These are phyloP conservation scores for Colletotrichum sp. DNA, from an alignment of 2,329 filamentous ascomycete species.

Conservation along the genomic window DNA sequence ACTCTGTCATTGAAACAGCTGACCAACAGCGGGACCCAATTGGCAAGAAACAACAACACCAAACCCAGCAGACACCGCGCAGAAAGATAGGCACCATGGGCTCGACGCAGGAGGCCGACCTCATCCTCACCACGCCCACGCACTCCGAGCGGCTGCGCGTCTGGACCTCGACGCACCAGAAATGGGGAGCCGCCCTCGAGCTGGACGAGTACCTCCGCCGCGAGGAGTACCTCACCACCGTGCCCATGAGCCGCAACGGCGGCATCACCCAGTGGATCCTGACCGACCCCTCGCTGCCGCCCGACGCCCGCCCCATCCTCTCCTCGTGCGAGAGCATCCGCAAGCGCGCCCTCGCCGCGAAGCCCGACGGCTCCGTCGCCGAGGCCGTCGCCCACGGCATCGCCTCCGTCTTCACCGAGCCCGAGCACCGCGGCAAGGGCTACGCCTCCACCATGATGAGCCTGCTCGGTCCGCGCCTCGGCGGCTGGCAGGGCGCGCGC, in stretches of 20 bases:
- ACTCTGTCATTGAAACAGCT: neutral
- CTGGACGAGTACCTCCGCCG: constrained; percentile 62
- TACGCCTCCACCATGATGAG: constrained; percentile 80
- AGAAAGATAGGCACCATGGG: constrained; percentile 1
- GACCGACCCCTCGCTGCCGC: constrained; percentile 46
- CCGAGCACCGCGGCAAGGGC: constrained; percentile 69
- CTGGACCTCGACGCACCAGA: constrained; percentile 59
- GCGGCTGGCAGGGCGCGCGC: constrained; percentile 36
- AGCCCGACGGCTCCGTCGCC: constrained; percentile 34
- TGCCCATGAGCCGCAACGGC: constrained; percentile 62
- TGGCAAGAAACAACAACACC: neutral
- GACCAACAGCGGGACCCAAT: neutral
- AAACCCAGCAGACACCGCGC: neutral
- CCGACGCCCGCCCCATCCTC: constrained; percentile 57
- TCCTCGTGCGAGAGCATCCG: constrained; percentile 69
- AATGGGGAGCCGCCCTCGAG: constrained; percentile 65
- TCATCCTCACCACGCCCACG: constrained; percentile 61
- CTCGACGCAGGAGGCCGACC: constrained; percentile 21
- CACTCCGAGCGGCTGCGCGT: constrained; percentile 56
- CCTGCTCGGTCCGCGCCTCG: constrained; percentile 60
- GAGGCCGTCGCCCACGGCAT: constrained; percentile 75
- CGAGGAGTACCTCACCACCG: constrained; percentile 61
- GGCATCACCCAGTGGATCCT: constrained; percentile 71
- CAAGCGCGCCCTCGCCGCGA: constrained; percentile 59
- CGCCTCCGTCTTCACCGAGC: constrained; percentile 79